Conservation (phyloP, 345 rosid species). For the Citrus australasica region DNA sequence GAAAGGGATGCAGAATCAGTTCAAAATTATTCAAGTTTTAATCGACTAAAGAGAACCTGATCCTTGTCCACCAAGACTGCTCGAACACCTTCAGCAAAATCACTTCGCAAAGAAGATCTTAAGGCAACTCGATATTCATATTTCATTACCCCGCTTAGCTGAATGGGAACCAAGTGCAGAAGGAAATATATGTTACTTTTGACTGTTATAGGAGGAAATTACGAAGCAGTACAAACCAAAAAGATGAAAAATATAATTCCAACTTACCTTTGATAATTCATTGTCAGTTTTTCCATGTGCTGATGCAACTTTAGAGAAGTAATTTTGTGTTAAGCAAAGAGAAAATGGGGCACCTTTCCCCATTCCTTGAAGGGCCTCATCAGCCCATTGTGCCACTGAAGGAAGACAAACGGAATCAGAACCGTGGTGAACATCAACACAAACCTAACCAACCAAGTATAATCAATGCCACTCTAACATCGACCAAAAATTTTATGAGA, state of each 20-base stretch:
- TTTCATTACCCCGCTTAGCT: constrained; percentile 86
- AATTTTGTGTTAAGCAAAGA: constrained; percentile 65
- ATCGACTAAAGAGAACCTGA: constrained; percentile 49
- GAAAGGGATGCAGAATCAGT: not conserved
- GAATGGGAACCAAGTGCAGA: constrained; percentile 14
- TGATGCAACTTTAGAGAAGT: constrained; percentile 73
- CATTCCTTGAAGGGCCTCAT: constrained; percentile 76
- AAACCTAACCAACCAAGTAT: not conserved
- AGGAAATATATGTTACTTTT: constrained; percentile 1
- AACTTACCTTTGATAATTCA: constrained; percentile 60
- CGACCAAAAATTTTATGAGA: not conserved
- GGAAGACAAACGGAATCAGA: constrained; percentile 6
- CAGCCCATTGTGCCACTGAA: constrained; percentile 81
- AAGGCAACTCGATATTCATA: constrained; percentile 82
- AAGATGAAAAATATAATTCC: not conserved
- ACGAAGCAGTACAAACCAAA: not conserved
- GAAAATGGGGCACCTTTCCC: constrained; percentile 91
- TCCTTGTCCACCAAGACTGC: constrained; percentile 95
- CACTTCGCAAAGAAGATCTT: constrained; percentile 61
- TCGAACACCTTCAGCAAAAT: constrained; percentile 89
- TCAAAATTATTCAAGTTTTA: not conserved
- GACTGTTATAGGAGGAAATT: not conserved
- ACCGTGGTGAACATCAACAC: not conserved
- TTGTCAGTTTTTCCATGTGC: constrained; percentile 52
- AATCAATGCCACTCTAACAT: not conserved